Evolutionary conservation across 1,284 basidiomycete genomes (phyloP).

Genomic region (Cutaneotrichosporon sp.): DNA sequence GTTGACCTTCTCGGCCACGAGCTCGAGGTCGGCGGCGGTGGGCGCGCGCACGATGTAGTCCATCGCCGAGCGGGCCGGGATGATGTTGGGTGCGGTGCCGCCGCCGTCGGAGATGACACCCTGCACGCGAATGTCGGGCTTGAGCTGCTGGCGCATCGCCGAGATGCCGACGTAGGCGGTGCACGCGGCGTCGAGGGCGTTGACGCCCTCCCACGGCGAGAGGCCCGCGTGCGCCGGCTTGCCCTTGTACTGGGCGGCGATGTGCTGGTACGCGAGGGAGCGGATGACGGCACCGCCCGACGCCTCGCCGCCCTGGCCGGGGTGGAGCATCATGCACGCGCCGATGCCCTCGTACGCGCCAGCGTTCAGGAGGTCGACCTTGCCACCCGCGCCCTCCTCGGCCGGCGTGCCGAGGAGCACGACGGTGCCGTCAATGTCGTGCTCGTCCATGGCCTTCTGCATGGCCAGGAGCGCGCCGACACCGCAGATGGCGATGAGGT

Average conservation of each 20-base stretch:
- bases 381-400: conserved; percentile 11
- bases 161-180: conserved; percentile 73
- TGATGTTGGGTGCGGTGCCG: conserved; percentile 60
- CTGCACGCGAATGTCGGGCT: conserved; percentile 55
- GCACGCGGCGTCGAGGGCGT: conserved; percentile 81
- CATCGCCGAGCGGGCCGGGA: conserved; percentile 73
- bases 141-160: conserved; percentile 68
- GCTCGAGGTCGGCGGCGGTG: conserved; percentile 60
- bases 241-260: conserved; percentile 35
- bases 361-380: conserved; percentile 58
- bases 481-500: conserved; percentile 50
- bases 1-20: conserved; percentile 59
- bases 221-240: conserved; percentile 70
- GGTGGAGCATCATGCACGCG: conserved; percentile 16
- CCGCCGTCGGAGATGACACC: conserved; percentile 66
- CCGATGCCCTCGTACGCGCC: conserved; percentile 36
- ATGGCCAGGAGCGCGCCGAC: conserved; percentile 44
- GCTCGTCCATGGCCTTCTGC: conserved; percentile 36
- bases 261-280: conserved; percentile 30
- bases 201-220: conserved; percentile 64
- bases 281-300: conserved; percentile 59
- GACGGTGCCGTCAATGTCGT: conserved; percentile 69
- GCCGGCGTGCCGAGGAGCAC: conserved; percentile 83
- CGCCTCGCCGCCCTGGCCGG: conserved; percentile 53
- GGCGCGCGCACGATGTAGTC: conserved; percentile 68